These are phyloP conservation scores for Jacaranda mimosifolia DNA, from an alignment of 257 asterid species.

Conservation along the genomic window DNA sequence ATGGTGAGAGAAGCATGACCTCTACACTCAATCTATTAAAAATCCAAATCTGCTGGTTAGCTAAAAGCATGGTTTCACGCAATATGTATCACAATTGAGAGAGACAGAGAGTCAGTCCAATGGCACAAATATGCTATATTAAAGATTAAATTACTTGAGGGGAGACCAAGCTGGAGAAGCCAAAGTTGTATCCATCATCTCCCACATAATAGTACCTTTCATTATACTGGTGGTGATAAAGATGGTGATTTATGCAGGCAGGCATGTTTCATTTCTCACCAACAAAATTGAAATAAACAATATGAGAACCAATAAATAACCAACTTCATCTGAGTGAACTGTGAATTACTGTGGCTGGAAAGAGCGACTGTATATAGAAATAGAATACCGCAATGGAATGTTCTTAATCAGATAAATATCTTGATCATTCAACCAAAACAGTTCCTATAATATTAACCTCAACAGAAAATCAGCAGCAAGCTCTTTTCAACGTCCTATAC, in stretches of 20 bases:
- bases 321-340: background rate
- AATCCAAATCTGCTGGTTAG: background rate
- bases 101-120: background rate
- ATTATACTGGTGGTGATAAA: background rate
- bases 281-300: constrained; percentile 1
- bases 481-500: background rate
- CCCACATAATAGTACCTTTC: background rate
- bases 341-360: background rate
- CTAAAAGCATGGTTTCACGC: constrained; percentile 12
- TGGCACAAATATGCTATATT: background rate
- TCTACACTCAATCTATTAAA: background rate
- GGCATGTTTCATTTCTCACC: background rate
- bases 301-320: background rate
- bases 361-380: background rate
- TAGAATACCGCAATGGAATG: background rate
- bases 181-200: background rate
- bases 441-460: background rate
- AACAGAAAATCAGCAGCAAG: constrained; percentile 10
- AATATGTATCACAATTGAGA: background rate
- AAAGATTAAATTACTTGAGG: background rate
- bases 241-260: background rate
- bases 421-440: background rate
- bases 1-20: background rate
- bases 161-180: background rate
- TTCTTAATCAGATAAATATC: background rate